phyloP scores from a whole-genome alignment of 495 filamentous ascomycete genomes.

The Oleoguttula mirabilis region DNA sequence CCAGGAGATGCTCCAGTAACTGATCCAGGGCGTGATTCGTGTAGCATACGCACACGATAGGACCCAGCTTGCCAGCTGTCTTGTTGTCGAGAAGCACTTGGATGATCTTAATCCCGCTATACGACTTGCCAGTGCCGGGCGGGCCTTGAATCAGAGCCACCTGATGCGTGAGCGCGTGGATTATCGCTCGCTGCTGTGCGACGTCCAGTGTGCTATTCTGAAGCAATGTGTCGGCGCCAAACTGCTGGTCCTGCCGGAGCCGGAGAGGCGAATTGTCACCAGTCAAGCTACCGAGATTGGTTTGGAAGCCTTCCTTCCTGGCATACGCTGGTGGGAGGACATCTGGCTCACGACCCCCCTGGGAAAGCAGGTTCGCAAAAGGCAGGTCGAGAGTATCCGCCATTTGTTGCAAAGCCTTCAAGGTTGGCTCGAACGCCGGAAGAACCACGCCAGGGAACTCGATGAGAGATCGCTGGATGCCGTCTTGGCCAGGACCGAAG shows the following conservation, averaged over 20 bases:
- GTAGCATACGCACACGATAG: slow-evolving; percentile 54
- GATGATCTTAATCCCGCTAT: slow-evolving; percentile 46
- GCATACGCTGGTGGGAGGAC: slow-evolving; percentile 46
- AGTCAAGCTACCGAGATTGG: slow-evolving; percentile 40
- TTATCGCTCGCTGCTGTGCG: slow-evolving; percentile 45
- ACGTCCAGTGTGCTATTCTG: slow-evolving; percentile 40
- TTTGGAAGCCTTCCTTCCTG: slow-evolving; percentile 37
- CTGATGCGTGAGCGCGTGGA: slow-evolving; percentile 42
- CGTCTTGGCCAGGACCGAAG: not conserved
- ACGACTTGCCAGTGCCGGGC: slow-evolving; percentile 70
- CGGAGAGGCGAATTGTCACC: slow-evolving; percentile 26
- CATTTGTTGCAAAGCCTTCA: slow-evolving; percentile 54
- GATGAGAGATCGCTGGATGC: slow-evolving; percentile 33
- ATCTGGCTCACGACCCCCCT: slow-evolving; percentile 7
- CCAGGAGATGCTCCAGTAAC: slow-evolving; percentile 50
- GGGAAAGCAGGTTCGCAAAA: slow-evolving; percentile 46
- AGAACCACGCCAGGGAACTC: slow-evolving; percentile 63
- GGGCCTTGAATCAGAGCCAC: slow-evolving; percentile 67
- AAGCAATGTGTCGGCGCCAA: not conserved
- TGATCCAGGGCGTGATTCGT: slow-evolving; percentile 76
- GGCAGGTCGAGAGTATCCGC: slow-evolving; percentile 39
- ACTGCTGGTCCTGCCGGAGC: slow-evolving; percentile 15
- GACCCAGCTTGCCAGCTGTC: slow-evolving; percentile 38
- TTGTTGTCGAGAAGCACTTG: slow-evolving; percentile 53
- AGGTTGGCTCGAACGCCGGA: slow-evolving; percentile 51